Evolutionary conservation across 2,329 filamentous ascomycete genomes (phyloP).

Genomic region (Fusarium pininemorale): DNA sequence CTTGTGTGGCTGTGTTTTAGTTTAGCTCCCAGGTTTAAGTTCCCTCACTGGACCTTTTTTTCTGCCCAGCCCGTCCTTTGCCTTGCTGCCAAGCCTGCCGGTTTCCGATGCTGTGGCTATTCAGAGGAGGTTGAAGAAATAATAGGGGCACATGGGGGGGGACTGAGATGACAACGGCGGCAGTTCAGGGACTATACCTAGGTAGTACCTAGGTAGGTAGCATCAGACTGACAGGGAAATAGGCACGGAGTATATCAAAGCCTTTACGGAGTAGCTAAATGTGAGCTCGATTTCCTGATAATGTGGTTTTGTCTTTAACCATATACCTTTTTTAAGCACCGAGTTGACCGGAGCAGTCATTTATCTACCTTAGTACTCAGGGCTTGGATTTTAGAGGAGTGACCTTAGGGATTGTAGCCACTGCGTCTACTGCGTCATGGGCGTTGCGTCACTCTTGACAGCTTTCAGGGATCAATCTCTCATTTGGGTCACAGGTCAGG

Average conservation of each 20-base stretch:
- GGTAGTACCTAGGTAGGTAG: not conserved
- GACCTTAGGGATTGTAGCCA: conserved; percentile 2
- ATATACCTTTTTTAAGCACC: not conserved
- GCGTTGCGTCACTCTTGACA: conserved; percentile 30
- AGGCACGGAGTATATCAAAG: not conserved
- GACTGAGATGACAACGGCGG: not conserved
- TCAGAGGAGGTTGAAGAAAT: conserved; percentile 11
- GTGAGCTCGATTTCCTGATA: not conserved
- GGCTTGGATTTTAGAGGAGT: not conserved
- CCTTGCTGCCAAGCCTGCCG: conserved; percentile 24
- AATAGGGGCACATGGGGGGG: not conserved
- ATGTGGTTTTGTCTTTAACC: not conserved
- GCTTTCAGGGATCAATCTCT: conserved; percentile 27
- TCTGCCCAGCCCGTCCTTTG: conserved; percentile 25
- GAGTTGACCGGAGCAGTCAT: not conserved
- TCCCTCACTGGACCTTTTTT: conserved; percentile 17
- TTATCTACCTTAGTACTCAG: not conserved
- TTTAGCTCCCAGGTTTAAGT: conserved; percentile 8
- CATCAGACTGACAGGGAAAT: not conserved
- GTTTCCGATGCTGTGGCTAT: conserved; percentile 30
- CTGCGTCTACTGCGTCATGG: conserved; percentile 23
- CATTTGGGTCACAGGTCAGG: not conserved
- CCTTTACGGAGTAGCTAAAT: not conserved
- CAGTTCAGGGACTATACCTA: not conserved
- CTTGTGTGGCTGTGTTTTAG: conserved; percentile 42